Evolutionary conservation across 176 grass and related monocot species (phyloP).

Genomic region (Juncus inflexus): DNA sequence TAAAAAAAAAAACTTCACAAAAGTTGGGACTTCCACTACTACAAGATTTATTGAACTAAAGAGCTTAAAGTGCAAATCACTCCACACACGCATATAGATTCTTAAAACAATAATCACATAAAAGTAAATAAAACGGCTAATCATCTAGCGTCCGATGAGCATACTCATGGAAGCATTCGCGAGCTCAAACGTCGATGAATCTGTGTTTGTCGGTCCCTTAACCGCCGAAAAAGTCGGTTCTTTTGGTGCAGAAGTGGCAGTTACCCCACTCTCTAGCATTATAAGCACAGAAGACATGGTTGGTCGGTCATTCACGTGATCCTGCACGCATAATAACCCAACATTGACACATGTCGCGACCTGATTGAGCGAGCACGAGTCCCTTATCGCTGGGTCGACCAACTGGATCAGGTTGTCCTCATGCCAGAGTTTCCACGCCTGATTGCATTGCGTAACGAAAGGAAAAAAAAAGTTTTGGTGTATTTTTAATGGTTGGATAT

Average conservation of each 20-base stretch:
- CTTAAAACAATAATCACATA: too few relatives aligned
- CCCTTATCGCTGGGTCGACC: slow-evolving; percentile 55
- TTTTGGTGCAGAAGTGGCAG: slow-evolving; percentile 40
- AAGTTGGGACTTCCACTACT: too few relatives aligned
- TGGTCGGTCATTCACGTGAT: slow-evolving; percentile 63
- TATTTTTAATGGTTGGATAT: neutral
- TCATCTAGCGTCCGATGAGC: slow-evolving; percentile 12
- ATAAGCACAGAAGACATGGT: slow-evolving; percentile 50
- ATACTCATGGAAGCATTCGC: slow-evolving; percentile 24
- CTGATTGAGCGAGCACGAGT: slow-evolving; percentile 32
- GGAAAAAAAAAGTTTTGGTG: slow-evolving; percentile 13
- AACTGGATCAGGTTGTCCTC: slow-evolving; percentile 58
- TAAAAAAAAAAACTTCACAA: too few relatives aligned
- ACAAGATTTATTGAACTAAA: too few relatives aligned
- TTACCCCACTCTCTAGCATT: slow-evolving; percentile 46
- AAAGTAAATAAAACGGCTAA: neutral
- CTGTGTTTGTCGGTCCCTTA: slow-evolving; percentile 24
- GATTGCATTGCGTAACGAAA: neutral
- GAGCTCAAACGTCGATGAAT: slow-evolving; percentile 18
- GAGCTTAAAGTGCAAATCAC: too few relatives aligned
- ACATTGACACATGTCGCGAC: slow-evolving; percentile 53
- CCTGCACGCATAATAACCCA: slow-evolving; percentile 73
- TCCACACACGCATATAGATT: too few relatives aligned
- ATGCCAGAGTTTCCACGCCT: slow-evolving; percentile 86
- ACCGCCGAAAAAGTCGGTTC: slow-evolving; percentile 46